phyloP scores from a whole-genome alignment of 768 basidiomycete species.

The Suillus sp. region DNA sequence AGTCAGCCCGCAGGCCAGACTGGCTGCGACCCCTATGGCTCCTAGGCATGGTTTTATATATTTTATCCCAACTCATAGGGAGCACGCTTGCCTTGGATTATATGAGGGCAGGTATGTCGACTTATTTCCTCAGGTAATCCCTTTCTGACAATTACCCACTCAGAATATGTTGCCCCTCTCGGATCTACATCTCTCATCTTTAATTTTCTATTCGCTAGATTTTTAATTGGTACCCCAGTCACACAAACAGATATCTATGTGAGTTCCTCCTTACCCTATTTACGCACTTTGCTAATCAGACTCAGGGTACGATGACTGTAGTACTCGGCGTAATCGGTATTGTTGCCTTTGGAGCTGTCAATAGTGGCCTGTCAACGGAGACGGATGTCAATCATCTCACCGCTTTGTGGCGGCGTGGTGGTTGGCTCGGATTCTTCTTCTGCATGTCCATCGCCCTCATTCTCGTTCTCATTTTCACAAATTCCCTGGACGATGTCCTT shows the following conservation, averaged over 20 bases:
- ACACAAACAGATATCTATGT: conserved; percentile 84
- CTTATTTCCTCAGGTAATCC: conserved; percentile 6
- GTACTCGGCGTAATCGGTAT: conserved; percentile 86
- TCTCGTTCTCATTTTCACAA: conserved; percentile 65
- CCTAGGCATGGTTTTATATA: conserved; percentile 91
- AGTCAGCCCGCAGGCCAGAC: conserved; percentile 69
- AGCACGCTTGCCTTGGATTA: conserved; percentile 86
- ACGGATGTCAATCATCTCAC: conserved; percentile 78
- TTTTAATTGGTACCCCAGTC: conserved; percentile 84
- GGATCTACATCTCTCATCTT: conserved; percentile 94
- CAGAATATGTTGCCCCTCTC: conserved; percentile 95
- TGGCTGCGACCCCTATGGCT: conserved; percentile 89
- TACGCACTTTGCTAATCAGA: conserved; percentile 8
- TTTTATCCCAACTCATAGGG: conserved; percentile 85
- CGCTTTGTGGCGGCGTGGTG: conserved; percentile 78
- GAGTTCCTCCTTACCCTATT: conserved; percentile 28
- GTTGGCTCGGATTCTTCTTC: conserved; percentile 93
- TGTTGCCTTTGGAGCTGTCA: conserved; percentile 83
- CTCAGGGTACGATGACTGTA: conserved; percentile 79
- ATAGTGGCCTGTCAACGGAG: conserved; percentile 74
- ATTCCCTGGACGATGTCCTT: conserved; percentile 74
- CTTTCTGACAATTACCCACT: conserved; percentile 19
- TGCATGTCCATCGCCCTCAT: conserved; percentile 71
- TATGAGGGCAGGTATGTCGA: conserved; percentile 72
- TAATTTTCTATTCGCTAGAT: conserved; percentile 93